These are phyloP conservation scores for Populus hybrid DNA, from an alignment of 441 rosid species.

Conservation along the genomic window DNA sequence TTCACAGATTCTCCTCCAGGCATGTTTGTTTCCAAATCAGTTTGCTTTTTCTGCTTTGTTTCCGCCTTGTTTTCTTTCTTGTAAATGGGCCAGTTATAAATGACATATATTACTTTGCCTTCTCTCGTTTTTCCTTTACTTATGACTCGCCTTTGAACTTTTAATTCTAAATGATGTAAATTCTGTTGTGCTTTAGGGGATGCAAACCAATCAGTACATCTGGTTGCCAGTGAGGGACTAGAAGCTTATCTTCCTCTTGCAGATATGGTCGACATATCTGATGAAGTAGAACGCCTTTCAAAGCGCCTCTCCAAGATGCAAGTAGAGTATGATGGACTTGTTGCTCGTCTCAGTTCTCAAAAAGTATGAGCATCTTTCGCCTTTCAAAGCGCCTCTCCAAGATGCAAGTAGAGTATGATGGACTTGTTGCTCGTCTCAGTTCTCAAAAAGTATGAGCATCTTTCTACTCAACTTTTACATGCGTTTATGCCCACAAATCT, in stretches of 20 bases:
- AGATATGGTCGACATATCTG: constrained; percentile 87
- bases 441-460: constrained; percentile 60
- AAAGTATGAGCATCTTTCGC: constrained; percentile 19
- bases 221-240: constrained; percentile 92
- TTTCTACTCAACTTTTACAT: constrained; percentile 2
- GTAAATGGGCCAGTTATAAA: neutral
- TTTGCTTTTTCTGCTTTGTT: neutral
- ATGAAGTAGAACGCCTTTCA: constrained; percentile 85
- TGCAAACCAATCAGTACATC: constrained; percentile 78
- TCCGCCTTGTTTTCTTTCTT: neutral
- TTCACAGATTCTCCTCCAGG: constrained; percentile 74
- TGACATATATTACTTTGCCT: neutral
- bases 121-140: neutral
- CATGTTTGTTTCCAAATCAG: constrained; percentile 13
- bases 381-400: constrained; percentile 83
- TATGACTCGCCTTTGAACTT: constrained; percentile 6
- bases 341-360: constrained; percentile 67
- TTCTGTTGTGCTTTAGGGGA: constrained; percentile 42
- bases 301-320: constrained; percentile 90
- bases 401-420: constrained; percentile 81
- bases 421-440: constrained; percentile 64
- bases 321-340: constrained; percentile 65
- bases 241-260: constrained; percentile 96
- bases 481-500: neutral
- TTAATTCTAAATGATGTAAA: constrained; percentile 5